These are phyloP conservation scores for Globisporangium carolinianum DNA, from an alignment of 352 stramenopile genomes.

Conservation along the genomic window DNA sequence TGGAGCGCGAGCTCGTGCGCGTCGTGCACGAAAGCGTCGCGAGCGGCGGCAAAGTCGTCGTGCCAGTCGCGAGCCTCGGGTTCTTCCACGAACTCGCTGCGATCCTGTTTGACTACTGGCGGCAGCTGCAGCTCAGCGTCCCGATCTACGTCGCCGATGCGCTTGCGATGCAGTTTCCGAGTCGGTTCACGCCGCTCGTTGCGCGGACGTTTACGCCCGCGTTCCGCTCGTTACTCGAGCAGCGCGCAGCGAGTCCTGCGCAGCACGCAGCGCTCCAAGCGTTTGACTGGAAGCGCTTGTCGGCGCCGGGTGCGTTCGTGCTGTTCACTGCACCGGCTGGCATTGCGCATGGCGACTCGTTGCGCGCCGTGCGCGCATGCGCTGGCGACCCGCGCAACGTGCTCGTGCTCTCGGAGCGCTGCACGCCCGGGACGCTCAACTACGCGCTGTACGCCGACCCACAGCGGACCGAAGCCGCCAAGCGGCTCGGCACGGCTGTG, in stretches of 20 bases:
- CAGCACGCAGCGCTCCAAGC: conserved; percentile 17
- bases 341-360: conserved; percentile 66
- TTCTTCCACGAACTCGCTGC: conserved; percentile 79
- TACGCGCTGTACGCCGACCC: conserved; percentile 77
- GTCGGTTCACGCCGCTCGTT: conserved; percentile 50
- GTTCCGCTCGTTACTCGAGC: conserved; percentile 23
- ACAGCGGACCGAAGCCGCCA: conserved; percentile 60
- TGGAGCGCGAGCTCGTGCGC: conserved; percentile 78
- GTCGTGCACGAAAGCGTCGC: conserved; percentile 70
- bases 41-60: conserved; percentile 78
- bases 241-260: conserved; percentile 17
- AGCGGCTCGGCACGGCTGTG: conserved; percentile 59
- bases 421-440: conserved; percentile 72
- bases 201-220: conserved; percentile 49
- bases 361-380: conserved; percentile 49
- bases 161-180: conserved; percentile 41
- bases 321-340: conserved; percentile 75
- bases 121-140: conserved; percentile 34
- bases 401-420: conserved; percentile 79
- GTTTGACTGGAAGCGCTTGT: conserved; percentile 69
- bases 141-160: conserved; percentile 70
- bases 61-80: conserved; percentile 66
- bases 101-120: conserved; percentile 71
- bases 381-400: conserved; percentile 75
- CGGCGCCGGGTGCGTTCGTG: conserved; percentile 63